A percentile compares a stretch with the other conserved stretches of the same genome.
These are phyloP conservation scores for Simplicillium sp. DNA, from an alignment of 2,329 filamentous ascomycete genomes.

Conservation along the genomic window DNA sequence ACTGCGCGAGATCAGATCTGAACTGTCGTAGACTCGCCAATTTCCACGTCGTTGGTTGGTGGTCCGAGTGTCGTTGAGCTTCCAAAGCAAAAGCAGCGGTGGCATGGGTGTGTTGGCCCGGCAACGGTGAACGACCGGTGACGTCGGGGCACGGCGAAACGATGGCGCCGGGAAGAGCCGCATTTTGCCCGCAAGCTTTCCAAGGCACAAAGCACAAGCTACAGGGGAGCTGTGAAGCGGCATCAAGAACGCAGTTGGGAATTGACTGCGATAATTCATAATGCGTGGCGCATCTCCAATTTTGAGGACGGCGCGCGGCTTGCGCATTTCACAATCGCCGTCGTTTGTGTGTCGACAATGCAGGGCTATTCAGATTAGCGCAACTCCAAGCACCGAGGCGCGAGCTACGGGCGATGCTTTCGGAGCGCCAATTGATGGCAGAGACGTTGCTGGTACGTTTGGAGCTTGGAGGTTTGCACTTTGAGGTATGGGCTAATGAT, in stretches of 20 bases:
- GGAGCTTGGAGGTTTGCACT: constrained; percentile 1
- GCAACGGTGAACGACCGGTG: background rate
- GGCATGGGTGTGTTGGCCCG: background rate
- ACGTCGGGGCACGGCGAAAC: background rate
- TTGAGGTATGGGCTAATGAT: background rate
- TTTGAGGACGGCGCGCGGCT: constrained; percentile 21
- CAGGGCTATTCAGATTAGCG: constrained; percentile 53
- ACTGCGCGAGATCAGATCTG: too few relatives aligned
- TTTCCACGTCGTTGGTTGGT: too few relatives aligned
- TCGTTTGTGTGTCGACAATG: constrained; percentile 44
- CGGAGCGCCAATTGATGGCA: constrained; percentile 33
- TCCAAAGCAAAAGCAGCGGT: background rate
- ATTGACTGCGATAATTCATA: constrained; percentile 10
- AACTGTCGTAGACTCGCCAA: too few relatives aligned
- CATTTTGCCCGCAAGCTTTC: constrained; percentile 1
- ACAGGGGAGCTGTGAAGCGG: background rate
- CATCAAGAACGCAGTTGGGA: background rate
- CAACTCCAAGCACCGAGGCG: constrained; percentile 47
- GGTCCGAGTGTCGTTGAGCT: too few relatives aligned
- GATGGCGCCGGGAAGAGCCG: background rate
- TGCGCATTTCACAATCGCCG: constrained; percentile 14
- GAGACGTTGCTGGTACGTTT: constrained; percentile 41
- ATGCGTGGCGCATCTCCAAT: constrained; percentile 36
- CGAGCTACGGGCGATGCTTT: constrained; percentile 44
- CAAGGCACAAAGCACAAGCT: background rate